These are phyloP conservation scores for Hevea brasiliensis DNA, from an alignment of 345 rosid genomes.

Conservation along the genomic window DNA sequence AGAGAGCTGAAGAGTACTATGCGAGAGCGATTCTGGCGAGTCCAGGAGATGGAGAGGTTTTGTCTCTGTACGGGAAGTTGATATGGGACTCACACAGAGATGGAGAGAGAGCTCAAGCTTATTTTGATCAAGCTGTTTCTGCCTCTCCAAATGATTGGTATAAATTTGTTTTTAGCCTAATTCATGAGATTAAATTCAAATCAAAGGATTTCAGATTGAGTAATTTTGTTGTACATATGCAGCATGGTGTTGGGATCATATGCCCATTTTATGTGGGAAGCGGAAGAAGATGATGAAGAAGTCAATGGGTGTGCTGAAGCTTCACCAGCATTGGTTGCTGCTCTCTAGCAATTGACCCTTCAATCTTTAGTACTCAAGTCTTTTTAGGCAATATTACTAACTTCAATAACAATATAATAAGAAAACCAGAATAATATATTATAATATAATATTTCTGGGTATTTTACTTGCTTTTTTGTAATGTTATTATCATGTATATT, in stretches of 20 bases:
- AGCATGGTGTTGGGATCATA: constrained; percentile 83
- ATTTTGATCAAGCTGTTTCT: constrained; percentile 66
- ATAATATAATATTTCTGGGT: too few relatives aligned
- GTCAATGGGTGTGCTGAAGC: constrained; percentile 14
- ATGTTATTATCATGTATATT: too few relatives aligned
- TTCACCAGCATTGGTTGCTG: constrained; percentile 34
- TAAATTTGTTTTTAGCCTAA: too few relatives aligned
- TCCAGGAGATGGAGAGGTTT: constrained; percentile 79
- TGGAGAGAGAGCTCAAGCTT: constrained; percentile 55
- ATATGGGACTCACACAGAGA: constrained; percentile 74
- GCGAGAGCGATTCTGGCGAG: constrained; percentile 73
- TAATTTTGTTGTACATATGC: constrained; percentile 11
- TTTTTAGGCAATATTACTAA: too few relatives aligned
- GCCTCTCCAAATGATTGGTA: constrained; percentile 82
- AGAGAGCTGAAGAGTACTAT: constrained; percentile 65
- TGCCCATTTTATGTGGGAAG: constrained; percentile 88
- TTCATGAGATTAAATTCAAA: too few relatives aligned
- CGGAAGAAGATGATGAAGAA: constrained; percentile 57
- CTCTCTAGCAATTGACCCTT: constrained; percentile 13
- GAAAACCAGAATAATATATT: too few relatives aligned
- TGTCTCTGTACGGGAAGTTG: constrained; percentile 68
- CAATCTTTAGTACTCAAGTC: not conserved
- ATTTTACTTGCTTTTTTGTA: too few relatives aligned
- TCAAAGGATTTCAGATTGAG: too few relatives aligned
- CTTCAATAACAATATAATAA: too few relatives aligned